Percentiles rank a stretch among this genome's conserved stretches.
Conservation (phyloP, 1,284 basidiomycete species). For the Somion occarium region DNA sequence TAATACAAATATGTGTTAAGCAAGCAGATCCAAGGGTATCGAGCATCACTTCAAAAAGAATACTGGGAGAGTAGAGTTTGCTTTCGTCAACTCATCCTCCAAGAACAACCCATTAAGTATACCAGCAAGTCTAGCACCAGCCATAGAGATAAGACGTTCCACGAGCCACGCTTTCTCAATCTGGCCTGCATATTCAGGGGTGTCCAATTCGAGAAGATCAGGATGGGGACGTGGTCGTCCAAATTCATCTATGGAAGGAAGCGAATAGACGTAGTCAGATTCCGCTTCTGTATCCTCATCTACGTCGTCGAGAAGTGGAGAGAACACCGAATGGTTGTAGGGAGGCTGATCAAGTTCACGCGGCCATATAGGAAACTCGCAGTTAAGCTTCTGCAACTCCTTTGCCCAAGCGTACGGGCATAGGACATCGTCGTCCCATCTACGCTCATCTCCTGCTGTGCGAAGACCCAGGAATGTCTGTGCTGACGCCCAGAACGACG, state of each 20-base stretch:
- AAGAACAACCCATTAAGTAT: constrained; percentile 74
- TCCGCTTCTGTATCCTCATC: constrained; percentile 7
- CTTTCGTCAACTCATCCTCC: constrained; percentile 11
- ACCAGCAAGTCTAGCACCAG: constrained; percentile 77
- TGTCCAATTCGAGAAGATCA: constrained; percentile 73
- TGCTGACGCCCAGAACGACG: constrained; percentile 7
- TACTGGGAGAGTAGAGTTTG: constrained; percentile 8
- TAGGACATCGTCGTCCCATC: constrained; percentile 51
- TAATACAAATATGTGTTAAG: no score
- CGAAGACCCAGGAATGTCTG: constrained; percentile 14
- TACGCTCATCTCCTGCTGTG: constrained; percentile 13
- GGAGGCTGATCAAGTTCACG: constrained; percentile 50
- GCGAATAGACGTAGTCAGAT: constrained; percentile 8
- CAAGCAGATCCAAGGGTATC: no score
- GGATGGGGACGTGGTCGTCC: constrained; percentile 22
- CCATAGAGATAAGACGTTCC: constrained; percentile 80
- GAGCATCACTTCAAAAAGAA: no score
- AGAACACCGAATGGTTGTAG: constrained; percentile 19
- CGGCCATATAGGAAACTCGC: constrained; percentile 72
- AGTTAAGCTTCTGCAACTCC: constrained; percentile 72
- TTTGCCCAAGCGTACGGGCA: constrained; percentile 80
- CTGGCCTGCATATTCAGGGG: constrained; percentile 71
- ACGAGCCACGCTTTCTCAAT: constrained; percentile 67
- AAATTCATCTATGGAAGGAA: constrained; percentile 4
- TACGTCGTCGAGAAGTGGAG: constrained; percentile 7